A percentile compares a stretch with the other conserved stretches of the same genome.
Conservation (phyloP, 768 basidiomycete genomes). For the Aureoboletus auriporus region DNA sequence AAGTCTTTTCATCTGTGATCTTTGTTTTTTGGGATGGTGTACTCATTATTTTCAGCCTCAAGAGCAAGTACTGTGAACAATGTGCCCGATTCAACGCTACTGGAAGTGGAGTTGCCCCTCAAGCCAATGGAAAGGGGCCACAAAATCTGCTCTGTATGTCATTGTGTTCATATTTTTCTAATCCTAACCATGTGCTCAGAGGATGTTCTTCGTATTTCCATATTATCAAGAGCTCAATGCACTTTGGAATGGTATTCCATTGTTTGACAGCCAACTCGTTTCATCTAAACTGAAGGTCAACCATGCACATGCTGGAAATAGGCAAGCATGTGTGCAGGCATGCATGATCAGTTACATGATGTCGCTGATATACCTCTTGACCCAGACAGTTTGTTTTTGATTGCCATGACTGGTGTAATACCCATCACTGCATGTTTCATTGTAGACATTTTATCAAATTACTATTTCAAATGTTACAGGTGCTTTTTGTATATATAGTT, state of each 20-base stretch:
- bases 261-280: constrained; percentile 1
- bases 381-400: too few relatives aligned
- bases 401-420: too few relatives aligned
- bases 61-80: constrained; percentile 2
- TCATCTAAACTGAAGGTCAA: background rate
- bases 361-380: too few relatives aligned
- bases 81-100: background rate
- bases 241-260: constrained; percentile 5
- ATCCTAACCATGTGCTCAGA: background rate
- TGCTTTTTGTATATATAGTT: too few relatives aligned
- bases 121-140: background rate
- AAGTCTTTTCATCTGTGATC: background rate
- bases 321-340: too few relatives aligned
- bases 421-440: too few relatives aligned
- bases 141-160: constrained; percentile 1
- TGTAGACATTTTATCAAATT: too few relatives aligned
- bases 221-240: constrained; percentile 6
- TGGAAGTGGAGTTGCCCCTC: constrained; percentile 1
- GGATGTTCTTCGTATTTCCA: constrained; percentile 2
- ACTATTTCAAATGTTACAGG: too few relatives aligned
- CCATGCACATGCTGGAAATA: too few relatives aligned
- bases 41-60: background rate
- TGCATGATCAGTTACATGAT: too few relatives aligned
- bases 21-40: too few relatives aligned
- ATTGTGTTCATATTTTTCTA: background rate